Base-by-base conservation (phyloP, 2,329 filamentous ascomycete genomes). In the Monilinia fructigena region DNA sequence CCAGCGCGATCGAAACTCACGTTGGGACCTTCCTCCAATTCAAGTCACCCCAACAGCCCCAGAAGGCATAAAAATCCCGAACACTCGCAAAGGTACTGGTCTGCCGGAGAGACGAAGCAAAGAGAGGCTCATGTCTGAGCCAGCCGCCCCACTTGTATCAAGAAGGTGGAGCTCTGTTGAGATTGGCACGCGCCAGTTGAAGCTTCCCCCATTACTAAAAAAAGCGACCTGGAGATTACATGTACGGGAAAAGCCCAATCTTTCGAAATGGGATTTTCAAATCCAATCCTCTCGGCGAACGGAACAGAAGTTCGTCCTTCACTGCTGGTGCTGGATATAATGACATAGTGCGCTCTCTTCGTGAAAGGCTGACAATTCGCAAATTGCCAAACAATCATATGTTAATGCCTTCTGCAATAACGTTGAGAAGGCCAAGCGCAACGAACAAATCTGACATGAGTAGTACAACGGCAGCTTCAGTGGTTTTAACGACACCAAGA, bases 81-180 rank as follows among this genome's bases (percentile, higher is more conserved):
- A 26, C 26, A 23, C 26, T 31, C 63, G 48, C 26, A 63, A 18
- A 38, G 6, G 16, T 31, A 38, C 12, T 11, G n/a, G 11, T 45
- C 26, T 26, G 4, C n/a, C 5, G 18, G 45, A 50, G 16, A 35
- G 54, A n/a, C 28, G 40, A 12, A 40, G 35, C 40, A 63, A n/a
- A 28, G 23, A 28, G 23, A 54, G 28, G 11, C 45, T 67, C 14
- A 68, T 53, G 55, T 60, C 66, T 26, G 48, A 42, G 5, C 59
- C 66, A 26, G 48, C 55, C 18, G 58, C 53, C 26, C 63, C 68
- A 20, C n/a, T 67, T 38, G 26, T 70, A 4, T 61, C 65, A 2
- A 69, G 73, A 65, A 68, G 72, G 52, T 74, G 72, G 73, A 74
- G 72, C 42, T 74, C 72, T 14, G 68, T 73, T 20, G 71, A 72